These are phyloP conservation scores for Pleoardoris graminearum DNA, from an alignment of 2,329 filamentous ascomycete species.

Conservation along the genomic window DNA sequence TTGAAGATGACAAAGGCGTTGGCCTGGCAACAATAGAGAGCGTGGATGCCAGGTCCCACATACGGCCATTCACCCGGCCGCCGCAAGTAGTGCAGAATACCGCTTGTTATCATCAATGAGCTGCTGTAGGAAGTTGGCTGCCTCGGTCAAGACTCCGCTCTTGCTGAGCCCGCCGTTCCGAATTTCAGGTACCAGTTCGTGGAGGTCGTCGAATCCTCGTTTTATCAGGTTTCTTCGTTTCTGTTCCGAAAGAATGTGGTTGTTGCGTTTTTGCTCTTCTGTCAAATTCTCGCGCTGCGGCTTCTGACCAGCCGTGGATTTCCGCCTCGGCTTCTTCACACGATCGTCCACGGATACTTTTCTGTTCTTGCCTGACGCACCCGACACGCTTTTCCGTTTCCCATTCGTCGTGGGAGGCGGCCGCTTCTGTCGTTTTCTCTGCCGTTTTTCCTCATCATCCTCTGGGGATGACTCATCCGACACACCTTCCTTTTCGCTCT, in stretches of 20 bases:
- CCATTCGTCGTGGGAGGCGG: conserved; percentile 8
- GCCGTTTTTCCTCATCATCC: conserved; percentile 24
- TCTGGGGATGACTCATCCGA: conserved; percentile 29
- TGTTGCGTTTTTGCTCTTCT: conserved; percentile 80
- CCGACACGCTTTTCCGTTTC: conserved; percentile 27
- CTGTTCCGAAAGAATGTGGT: conserved; percentile 86
- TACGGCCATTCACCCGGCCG: not conserved
- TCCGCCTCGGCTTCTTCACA: conserved; percentile 32
- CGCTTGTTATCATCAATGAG: conserved; percentile 66
- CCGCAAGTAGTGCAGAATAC: conserved; percentile 1
- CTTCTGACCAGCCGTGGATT: conserved; percentile 30
- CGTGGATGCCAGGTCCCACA: not conserved
- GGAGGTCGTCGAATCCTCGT: conserved; percentile 80
- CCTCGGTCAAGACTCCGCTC: conserved; percentile 74
- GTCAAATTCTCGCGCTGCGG: conserved; percentile 62
- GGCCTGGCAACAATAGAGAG: not conserved
- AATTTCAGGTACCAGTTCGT: conserved; percentile 73
- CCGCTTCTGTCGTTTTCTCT: conserved; percentile 33
- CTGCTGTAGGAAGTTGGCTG: conserved; percentile 77
- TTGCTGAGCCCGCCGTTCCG: conserved; percentile 78
- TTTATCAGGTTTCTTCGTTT: conserved; percentile 82
- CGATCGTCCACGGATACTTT: conserved; percentile 25
- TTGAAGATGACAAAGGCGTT: not conserved
- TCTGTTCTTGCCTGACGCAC: conserved; percentile 24
- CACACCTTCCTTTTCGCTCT: conserved; percentile 27